Percentiles rank a stretch among this genome's conserved stretches.
phyloP scores from a whole-genome alignment of 208 protist species.

The Trypanosomatidae sp. region DNA sequence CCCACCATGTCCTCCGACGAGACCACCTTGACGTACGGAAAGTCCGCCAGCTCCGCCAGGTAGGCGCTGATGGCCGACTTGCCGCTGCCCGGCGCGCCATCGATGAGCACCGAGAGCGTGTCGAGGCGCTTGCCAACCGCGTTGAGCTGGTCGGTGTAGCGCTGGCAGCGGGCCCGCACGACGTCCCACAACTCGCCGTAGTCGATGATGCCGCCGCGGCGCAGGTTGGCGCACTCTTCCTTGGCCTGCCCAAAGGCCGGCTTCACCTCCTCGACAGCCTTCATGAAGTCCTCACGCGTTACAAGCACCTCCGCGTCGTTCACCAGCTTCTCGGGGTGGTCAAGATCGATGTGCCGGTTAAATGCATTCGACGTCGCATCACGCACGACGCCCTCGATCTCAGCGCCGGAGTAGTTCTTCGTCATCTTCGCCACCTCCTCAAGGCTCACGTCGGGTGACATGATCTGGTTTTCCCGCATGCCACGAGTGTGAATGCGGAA shows the following conservation, averaged over 20 bases:
- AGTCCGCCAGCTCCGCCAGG: conserved; percentile 87
- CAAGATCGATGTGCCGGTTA: conserved; percentile 88
- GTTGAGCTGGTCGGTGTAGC: conserved; percentile 86
- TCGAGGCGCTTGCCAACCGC: conserved; percentile 86
- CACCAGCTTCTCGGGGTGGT: conserved; percentile 64
- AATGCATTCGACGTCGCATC: conserved; percentile 91
- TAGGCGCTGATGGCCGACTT: conserved; percentile 97
- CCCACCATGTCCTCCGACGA: conserved; percentile 93
- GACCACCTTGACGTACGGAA: conserved; percentile 98
- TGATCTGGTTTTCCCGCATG: conserved; percentile 90
- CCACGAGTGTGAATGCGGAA: conserved; percentile 98
- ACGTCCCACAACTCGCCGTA: conserved; percentile 89
- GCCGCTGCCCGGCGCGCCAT: conserved; percentile 90
- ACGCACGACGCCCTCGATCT: conserved; percentile 93
- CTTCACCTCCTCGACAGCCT: conserved; percentile 88
- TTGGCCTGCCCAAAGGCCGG: conserved; percentile 97
- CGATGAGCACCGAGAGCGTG: conserved; percentile 94
- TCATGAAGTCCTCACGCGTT: conserved; percentile 69
- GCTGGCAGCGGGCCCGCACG: conserved; percentile 46
- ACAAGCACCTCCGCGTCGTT: conserved; percentile 65
- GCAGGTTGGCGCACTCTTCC: conserved; percentile 89
- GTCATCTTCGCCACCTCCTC: conserved; percentile 92
- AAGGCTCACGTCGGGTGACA: conserved; percentile 94
- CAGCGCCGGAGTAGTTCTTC: conserved; percentile 99
- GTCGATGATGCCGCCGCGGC: conserved; percentile 93